Conservation (phyloP, 2,329 filamentous ascomycete genomes). For the Parasarocladium wereldwijsianum region DNA sequence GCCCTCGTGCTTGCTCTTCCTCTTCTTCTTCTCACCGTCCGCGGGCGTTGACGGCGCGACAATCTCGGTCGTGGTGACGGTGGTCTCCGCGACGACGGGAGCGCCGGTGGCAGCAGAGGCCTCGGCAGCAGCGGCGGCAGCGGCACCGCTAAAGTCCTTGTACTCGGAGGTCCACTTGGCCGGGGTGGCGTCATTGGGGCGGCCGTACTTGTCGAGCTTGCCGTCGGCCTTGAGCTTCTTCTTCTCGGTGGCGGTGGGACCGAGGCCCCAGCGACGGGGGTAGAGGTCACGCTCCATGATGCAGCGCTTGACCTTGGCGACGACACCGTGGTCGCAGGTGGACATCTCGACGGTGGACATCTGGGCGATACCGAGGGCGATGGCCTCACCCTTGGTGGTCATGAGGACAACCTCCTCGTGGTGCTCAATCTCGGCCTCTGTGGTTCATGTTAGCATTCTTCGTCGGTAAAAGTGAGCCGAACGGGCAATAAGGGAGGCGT, state of each 20-base stretch:
- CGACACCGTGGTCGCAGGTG: conserved; percentile 92
- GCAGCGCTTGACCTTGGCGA: conserved; percentile 97
- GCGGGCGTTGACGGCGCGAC: conserved; percentile 22
- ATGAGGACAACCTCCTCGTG: conserved; percentile 96
- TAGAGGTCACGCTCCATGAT: conserved; percentile 99
- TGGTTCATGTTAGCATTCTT: conserved; percentile 18
- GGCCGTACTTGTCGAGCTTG: conserved; percentile 95
- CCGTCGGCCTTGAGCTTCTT: conserved; percentile 99
- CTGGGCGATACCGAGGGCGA: conserved; percentile 87
- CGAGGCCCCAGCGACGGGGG: conserved; percentile 90
- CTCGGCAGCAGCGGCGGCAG: conserved; percentile 26
- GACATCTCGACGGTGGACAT: conserved; percentile 98
- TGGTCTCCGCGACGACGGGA: conserved; percentile 20
- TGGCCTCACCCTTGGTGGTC: conserved; percentile 98
- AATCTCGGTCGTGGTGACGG: conserved; percentile 14
- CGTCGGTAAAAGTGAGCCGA: conserved; percentile 6
- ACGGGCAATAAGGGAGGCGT: conserved; percentile 18
- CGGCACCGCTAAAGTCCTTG: conserved; percentile 65
- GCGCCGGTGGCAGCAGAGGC: conserved; percentile 30
- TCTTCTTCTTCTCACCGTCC: conserved; percentile 45
- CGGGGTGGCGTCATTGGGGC: conserved; percentile 82
- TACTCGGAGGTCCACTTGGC: conserved; percentile 87
- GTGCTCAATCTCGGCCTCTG: conserved; percentile 79
- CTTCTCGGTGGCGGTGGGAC: conserved; percentile 87
- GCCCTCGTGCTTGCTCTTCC: conserved; percentile 71